Base-by-base conservation (phyloP, 1,284 basidiomycete genomes). In the Marasmius fiardii region DNA sequence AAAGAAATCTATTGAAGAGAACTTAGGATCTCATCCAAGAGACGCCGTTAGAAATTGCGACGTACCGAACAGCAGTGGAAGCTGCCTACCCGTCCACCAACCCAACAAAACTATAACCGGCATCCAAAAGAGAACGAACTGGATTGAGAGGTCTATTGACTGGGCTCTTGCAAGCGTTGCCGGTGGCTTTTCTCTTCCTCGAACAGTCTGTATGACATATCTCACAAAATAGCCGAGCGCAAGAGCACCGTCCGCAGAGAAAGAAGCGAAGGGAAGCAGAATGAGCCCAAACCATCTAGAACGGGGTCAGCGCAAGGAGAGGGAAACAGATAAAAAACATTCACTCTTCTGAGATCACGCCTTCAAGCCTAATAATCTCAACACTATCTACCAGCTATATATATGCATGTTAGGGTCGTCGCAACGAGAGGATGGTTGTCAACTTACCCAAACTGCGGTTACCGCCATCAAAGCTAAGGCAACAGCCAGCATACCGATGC, bases 231-330 rank as follows among this genome's bases (percentile, higher is more conserved):
- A 34, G 20, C 44, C 51, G 48, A 72, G 60, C 2, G 74, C 72
- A 45, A 77, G 62, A 18, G 68, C 63, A 26, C 71, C 78, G 57
- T 80, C 77, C 0, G 74, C 77, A 8, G 73, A 70, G 66, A 78
- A 81, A 11, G 78, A 78, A 11, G 77, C 70, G 52, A 80, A 62
- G 0, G 79, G 79, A 5, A 80, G 67, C 7, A 80, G 68, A 54
- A 80, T 67, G 45, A 81, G 49, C 12, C 53, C 78, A 58, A 79
- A 79, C 75, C 76, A 79, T 56, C 73, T 74, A 48, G 6, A 45
- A 43, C 20, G 5, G 43, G 43, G 6, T 11, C 11, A 48, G 43
- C 16, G 16, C 23, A 20, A 43, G 26, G 7, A 21, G 7, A 4
- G 51, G 11, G 14, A 21, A 34, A 31, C 24, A 14, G 41, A 34